Evolutionary conservation across 495 filamentous ascomycete species (phyloP), one percentile per base, ranked within the genome.

Genomic region (Xylona heveae): DNA sequence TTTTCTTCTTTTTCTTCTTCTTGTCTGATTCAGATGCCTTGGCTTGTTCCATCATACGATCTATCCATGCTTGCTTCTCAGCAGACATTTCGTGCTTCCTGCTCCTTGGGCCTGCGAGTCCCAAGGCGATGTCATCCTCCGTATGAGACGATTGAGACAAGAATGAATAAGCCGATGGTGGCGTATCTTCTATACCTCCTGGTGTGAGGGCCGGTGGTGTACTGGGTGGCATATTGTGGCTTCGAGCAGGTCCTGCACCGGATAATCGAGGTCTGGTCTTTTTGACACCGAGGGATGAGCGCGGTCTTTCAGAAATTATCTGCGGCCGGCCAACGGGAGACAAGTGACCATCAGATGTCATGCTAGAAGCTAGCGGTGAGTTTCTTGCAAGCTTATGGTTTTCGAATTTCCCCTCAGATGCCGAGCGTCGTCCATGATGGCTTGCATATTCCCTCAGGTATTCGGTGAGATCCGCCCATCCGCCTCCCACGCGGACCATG

Each of bases 401-500:
- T n/a, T n/a, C n/a, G n/a, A n/a, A n/a, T n/a, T n/a, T 42, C 8
- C 30, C 45, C 25, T 44, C 45, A 10, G 41, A 45, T 8, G 53
- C 53, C 20, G 65, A 61, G 12, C 69, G 54, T 3, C 65, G 65
- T 25, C 80, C 76, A 47, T 95, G 88, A 49, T 97, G 88, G 28
- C 68, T 64, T 14, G 80, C 82, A 43, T 91, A 97, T 47, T 92
- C 79, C 39, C 75, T 71, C n/a, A 97, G 61, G 46, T 92, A 95
- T 50, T 93, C 85, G 17, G 74, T 82, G 15, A 97, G 57, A 47
- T 97, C 88, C 9, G 82, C 78, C 88, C 88, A 97, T 22, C 88
- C 88, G 36, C 88, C 88, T 10, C 88, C 88, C 14, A 95, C 81
- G 34, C 88, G 75, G 6, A 94, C 90, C 83, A 97, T 94, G 27